Evolutionary conservation across 768 basidiomycete species (phyloP).

Genomic region (Coprinopsis cinerea): DNA sequence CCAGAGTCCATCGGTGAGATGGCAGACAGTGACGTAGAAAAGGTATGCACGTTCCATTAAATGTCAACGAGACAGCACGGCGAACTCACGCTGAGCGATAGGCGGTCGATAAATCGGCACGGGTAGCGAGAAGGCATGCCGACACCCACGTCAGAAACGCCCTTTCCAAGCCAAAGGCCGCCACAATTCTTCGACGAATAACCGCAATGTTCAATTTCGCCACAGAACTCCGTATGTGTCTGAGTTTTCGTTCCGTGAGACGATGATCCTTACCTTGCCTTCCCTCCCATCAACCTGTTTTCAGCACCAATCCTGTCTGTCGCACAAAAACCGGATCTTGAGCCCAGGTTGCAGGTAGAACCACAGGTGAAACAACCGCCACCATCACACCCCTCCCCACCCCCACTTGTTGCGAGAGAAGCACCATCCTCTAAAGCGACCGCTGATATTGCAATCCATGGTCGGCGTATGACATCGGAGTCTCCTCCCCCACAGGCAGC

Average conservation of each 20-base stretch:
- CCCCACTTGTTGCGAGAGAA: slow-evolving; percentile 1
- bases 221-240: slow-evolving; percentile 55
- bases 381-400: slow-evolving; percentile 10
- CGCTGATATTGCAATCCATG: slow-evolving; percentile 1
- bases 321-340: slow-evolving; percentile 40
- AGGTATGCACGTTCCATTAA: slow-evolving; percentile 34
- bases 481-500: background rate
- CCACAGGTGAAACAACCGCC: slow-evolving; percentile 14
- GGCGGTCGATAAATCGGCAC: slow-evolving; percentile 66
- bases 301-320: slow-evolving; percentile 49
- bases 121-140: slow-evolving; percentile 58
- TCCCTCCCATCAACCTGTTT: slow-evolving; percentile 9
- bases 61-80: background rate
- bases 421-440: slow-evolving; percentile 3
- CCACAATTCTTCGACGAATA: slow-evolving; percentile 64
- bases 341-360: too few species aligned
- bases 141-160: slow-evolving; percentile 72
- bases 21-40: slow-evolving; percentile 55
- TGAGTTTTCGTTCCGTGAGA: slow-evolving; percentile 9
- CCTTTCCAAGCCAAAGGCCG: slow-evolving; percentile 60
- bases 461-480: background rate
- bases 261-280: slow-evolving; percentile 12
- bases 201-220: slow-evolving; percentile 67
- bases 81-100: slow-evolving; percentile 23
- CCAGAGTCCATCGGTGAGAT: slow-evolving; percentile 51